Evolutionary conservation across 208 protist genomes (phyloP).

Genomic region (Leishmania arabica): DNA sequence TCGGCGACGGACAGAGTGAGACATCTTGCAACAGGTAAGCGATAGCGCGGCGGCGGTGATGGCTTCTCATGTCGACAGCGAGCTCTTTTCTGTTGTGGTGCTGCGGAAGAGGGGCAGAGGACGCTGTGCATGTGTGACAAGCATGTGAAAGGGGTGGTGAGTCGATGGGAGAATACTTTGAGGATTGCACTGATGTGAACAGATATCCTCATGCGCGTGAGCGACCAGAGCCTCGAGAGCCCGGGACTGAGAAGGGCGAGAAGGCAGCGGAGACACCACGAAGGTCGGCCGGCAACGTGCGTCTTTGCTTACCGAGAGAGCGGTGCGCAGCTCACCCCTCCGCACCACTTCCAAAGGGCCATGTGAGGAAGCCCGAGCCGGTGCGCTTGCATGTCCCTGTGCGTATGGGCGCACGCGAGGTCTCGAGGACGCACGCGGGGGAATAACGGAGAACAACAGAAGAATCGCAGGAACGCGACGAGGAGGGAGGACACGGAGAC

Average conservation of each 20-base stretch:
- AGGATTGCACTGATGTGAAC: not conserved
- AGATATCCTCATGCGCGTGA: not conserved
- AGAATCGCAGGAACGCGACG: not conserved
- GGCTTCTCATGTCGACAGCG: not conserved
- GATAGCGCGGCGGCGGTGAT: not conserved
- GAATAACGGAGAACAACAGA: not conserved
- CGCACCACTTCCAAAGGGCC: not conserved
- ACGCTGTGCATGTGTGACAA: not conserved
- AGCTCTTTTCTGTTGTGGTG: not conserved
- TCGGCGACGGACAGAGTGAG: not conserved
- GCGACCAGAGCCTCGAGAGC: not conserved
- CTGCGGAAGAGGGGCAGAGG: not conserved
- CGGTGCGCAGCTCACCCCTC: not conserved
- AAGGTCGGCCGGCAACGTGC: not conserved
- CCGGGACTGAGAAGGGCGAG: not conserved
- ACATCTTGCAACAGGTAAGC: not conserved
- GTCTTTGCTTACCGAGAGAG: not conserved
- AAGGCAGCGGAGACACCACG: not conserved
- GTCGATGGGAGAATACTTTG: not conserved
- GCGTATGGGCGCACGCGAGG: not conserved
- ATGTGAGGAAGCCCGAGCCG: not conserved
- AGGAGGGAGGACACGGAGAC: not conserved
- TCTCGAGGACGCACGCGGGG: not conserved
- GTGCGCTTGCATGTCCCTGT: not conserved
- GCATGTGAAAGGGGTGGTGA: not conserved